Percentiles rank a stretch among this genome's conserved stretches.
These are phyloP conservation scores for Lepidopterella palustris DNA, from an alignment of 495 filamentous ascomycete species.

Conservation along the genomic window DNA sequence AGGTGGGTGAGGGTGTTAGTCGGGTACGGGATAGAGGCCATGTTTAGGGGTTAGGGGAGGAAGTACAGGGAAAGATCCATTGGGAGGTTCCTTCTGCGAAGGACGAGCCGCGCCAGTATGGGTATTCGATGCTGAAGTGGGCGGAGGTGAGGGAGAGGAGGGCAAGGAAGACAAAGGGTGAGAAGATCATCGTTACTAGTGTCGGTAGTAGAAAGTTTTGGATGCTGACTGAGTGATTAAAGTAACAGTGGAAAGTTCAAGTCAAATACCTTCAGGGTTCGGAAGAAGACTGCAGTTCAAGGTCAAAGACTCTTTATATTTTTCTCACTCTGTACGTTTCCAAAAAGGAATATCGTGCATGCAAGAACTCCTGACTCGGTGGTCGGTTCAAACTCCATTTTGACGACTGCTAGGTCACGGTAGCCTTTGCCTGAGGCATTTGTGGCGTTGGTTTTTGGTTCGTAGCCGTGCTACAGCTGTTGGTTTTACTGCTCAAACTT, in stretches of 20 bases:
- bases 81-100: slow-evolving; percentile 41
- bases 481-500: slow-evolving; percentile 15
- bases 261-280: neutral
- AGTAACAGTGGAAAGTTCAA: neutral
- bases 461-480: neutral
- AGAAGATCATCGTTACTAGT: neutral
- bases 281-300: neutral
- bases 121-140: slow-evolving; percentile 54
- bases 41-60: neutral
- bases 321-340: no score
- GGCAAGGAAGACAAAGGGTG: slow-evolving; percentile 30
- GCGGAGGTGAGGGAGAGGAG: slow-evolving; percentile 42
- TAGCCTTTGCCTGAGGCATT: neutral
- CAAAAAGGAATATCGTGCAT: neutral
- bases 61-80: slow-evolving; percentile 53
- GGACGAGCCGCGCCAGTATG: slow-evolving; percentile 51
- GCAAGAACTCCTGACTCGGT: neutral
- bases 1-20: neutral
- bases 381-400: neutral
- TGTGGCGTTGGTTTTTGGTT: neutral
- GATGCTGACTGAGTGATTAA: neutral
- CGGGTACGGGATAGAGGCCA: neutral
- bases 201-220: neutral
- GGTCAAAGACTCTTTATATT: neutral
- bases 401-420: neutral